Percentiles rank a stretch among this genome's conserved stretches.
Conservation (phyloP, 2,329 filamentous ascomycete genomes). For the Penicillium sp. region DNA sequence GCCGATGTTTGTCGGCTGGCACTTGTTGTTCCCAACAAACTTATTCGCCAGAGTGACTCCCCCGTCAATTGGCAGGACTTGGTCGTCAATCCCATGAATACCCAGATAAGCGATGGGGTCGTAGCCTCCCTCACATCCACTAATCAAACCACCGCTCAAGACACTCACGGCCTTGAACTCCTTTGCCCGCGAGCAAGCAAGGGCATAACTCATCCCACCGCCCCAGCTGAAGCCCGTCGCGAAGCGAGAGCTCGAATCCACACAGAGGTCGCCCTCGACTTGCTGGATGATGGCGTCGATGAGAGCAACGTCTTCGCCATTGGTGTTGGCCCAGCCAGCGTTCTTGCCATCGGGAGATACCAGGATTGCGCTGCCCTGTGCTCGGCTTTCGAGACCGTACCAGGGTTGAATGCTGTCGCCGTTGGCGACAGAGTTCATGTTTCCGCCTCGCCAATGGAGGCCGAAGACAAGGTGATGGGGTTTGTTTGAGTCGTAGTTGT, state of each 20-base stretch:
- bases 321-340: slow-evolving; percentile 38
- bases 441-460: slow-evolving; percentile 37
- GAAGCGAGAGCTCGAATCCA: slow-evolving; percentile 38
- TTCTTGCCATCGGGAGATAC: slow-evolving; percentile 39
- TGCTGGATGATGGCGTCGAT: slow-evolving; percentile 34
- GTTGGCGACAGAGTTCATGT: slow-evolving; percentile 31
- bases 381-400: slow-evolving; percentile 36
- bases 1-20: too few relatives aligned
- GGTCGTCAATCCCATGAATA: too few relatives aligned
- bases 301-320: slow-evolving; percentile 38
- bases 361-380: slow-evolving; percentile 36
- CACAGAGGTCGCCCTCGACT: slow-evolving; percentile 36
- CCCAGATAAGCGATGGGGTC: too few relatives aligned
- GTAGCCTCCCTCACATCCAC: too few relatives aligned
- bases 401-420: slow-evolving; percentile 27
- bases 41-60: too few relatives aligned
- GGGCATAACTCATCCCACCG: too few relatives aligned
- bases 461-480: slow-evolving; percentile 37
- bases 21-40: too few relatives aligned
- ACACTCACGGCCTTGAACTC: too few relatives aligned
- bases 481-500: slow-evolving; percentile 34
- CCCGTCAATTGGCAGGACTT: too few relatives aligned
- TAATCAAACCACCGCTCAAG: too few relatives aligned
- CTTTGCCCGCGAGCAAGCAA: too few relatives aligned
- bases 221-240: slow-evolving; percentile 20